A percentile compares a stretch with the other conserved stretches of the same genome.
phyloP scores from a whole-genome alignment of 2,329 filamentous ascomycete genomes.

The Verticillium nonalfalfae region DNA sequence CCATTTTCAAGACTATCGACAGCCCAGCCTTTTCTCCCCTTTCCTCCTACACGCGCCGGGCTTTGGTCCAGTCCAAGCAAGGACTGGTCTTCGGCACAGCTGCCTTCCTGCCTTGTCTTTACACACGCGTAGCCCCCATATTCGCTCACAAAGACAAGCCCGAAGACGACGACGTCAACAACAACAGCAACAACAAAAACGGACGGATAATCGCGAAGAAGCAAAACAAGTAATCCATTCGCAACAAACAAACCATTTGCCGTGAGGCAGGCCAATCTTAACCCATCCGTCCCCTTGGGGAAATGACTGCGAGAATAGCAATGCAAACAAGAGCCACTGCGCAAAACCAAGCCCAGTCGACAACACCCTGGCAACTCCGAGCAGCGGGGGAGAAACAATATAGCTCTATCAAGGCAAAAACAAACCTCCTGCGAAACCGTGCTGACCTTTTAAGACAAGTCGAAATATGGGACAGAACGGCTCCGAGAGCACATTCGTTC shows the following conservation, averaged over 20 bases:
- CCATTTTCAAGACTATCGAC: background rate
- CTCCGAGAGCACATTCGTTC: background rate
- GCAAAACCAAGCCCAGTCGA: background rate
- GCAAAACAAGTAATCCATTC: background rate
- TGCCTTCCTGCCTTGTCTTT: background rate
- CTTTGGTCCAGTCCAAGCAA: too few species aligned
- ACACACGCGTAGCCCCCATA: background rate
- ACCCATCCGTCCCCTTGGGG: constrained; percentile 10
- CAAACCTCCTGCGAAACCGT: background rate
- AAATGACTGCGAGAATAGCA: constrained; percentile 10
- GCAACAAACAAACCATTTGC: constrained; percentile 17
- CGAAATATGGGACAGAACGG: background rate
- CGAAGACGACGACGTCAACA: background rate
- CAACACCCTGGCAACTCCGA: background rate
- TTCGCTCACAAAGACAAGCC: background rate
- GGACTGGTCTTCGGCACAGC: too few species aligned
- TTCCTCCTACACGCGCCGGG: background rate
- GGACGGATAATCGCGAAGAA: constrained; percentile 13
- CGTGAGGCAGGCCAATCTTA: constrained; percentile 29
- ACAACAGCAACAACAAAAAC: background rate
- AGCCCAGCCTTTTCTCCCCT: background rate
- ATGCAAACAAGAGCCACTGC: background rate
- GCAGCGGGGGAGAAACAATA: background rate
- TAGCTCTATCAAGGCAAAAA: background rate
- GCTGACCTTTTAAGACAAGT: background rate